Conservation (phyloP, 176 grass and related monocot species). For the Eleusine indica region DNA sequence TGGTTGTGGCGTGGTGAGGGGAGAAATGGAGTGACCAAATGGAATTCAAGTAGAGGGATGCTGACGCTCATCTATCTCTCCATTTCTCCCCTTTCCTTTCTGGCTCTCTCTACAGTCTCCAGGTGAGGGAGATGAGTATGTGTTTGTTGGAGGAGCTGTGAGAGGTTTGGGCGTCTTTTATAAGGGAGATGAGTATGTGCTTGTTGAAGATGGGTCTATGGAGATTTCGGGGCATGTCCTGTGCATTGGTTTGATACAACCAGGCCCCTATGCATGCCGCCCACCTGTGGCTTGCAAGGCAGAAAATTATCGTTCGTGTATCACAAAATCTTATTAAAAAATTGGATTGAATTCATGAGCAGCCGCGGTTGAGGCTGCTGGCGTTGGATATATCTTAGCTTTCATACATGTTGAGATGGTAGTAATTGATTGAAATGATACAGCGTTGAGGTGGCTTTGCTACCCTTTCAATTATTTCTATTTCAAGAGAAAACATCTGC, state of each 20-base stretch:
- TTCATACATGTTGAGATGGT: constrained; percentile 7
- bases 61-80: constrained; percentile 29
- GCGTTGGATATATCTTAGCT: not conserved
- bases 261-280: not conserved
- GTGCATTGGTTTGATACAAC: not conserved
- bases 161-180: constrained; percentile 29
- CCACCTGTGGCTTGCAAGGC: not conserved
- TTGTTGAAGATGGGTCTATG: not conserved
- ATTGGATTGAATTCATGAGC: not conserved
- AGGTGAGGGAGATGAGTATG: not conserved
- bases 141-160: not conserved
- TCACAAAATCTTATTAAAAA: not conserved
- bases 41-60: constrained; percentile 6
- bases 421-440: constrained; percentile 19
- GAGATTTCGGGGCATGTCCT: not conserved
- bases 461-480: not conserved
- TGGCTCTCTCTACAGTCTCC: constrained; percentile 2
- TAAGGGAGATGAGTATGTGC: not conserved
- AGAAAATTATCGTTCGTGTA: constrained; percentile 2
- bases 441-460: not conserved
- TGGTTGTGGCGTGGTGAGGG: not conserved
- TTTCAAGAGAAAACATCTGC: not conserved
- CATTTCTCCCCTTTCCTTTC: not conserved
- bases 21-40: not conserved
- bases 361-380: not conserved